Conservation (phyloP, 1,139 yeast species). For the Blastobotrys petasosporus region DNA sequence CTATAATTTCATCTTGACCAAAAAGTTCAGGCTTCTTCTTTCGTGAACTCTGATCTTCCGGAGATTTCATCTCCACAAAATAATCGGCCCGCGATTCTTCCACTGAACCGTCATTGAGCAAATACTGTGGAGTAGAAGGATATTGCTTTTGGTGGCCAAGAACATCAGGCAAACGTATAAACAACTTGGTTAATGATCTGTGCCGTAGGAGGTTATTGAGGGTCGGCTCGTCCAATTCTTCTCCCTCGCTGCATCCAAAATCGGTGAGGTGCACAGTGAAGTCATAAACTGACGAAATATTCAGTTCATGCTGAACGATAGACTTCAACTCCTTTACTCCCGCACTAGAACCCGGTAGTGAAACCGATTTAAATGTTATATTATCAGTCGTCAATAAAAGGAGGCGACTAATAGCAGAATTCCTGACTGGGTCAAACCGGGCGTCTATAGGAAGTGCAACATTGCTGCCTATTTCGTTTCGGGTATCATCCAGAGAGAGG, state of each 20-base stretch:
- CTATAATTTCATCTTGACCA: too few relatives aligned
- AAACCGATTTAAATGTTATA: conserved; percentile 39
- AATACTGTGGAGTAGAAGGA: conserved; percentile 29
- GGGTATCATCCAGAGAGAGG: conserved; percentile 17
- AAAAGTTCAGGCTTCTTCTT: too few relatives aligned
- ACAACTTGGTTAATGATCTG: conserved; percentile 27
- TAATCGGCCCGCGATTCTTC: background rate
- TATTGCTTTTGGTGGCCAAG: conserved; percentile 14
- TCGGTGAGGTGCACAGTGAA: conserved; percentile 66
- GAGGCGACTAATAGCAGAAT: conserved; percentile 24
- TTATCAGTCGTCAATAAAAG: conserved; percentile 61
- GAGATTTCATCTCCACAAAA: background rate
- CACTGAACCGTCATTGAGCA: conserved; percentile 18
- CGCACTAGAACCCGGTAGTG: conserved; percentile 14
- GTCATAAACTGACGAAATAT: conserved; percentile 38
- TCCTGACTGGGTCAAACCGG: conserved; percentile 9
- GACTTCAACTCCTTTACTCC: conserved; percentile 35
- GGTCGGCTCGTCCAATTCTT: conserved; percentile 47
- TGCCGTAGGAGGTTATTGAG: conserved; percentile 28
- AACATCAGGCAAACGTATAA: conserved; percentile 15
- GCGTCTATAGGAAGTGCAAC: conserved; percentile 17
- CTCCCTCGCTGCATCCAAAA: conserved; percentile 59
- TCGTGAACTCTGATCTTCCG: background rate
- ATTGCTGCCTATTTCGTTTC: conserved; percentile 17
- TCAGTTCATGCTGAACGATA: conserved; percentile 38